phyloP scores from a whole-genome alignment of 768 basidiomycete species.

The Phanerochaete sordida region DNA sequence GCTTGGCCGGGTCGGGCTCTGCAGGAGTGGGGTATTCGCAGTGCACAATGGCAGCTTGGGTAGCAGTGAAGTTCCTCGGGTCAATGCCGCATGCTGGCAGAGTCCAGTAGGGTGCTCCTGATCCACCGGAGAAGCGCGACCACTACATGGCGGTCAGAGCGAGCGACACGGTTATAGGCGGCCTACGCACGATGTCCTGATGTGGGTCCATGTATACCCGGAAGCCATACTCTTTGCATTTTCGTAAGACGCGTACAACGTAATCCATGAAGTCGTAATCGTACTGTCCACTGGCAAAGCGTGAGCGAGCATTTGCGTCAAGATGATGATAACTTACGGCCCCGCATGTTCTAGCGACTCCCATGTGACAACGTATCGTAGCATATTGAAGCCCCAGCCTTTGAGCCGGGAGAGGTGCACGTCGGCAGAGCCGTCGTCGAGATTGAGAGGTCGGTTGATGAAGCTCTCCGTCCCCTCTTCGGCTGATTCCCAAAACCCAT shows the following conservation, averaged over 20 bases:
- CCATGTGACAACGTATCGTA: constrained; percentile 89
- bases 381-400: constrained; percentile 92
- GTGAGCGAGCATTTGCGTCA: not conserved
- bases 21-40: constrained; percentile 76
- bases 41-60: constrained; percentile 83
- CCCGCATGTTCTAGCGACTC: constrained; percentile 91
- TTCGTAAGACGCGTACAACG: constrained; percentile 77
- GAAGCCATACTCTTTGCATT: constrained; percentile 92
- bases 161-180: not conserved
- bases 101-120: constrained; percentile 94
- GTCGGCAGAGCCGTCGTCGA: constrained; percentile 85
- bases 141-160: constrained; percentile 48
- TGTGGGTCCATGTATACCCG: constrained; percentile 93
- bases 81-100: constrained; percentile 87
- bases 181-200: constrained; percentile 79
- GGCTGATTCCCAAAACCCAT: constrained; percentile 81
- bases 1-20: constrained; percentile 59
- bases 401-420: constrained; percentile 80
- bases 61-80: constrained; percentile 79
- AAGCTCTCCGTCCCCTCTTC: constrained; percentile 71
- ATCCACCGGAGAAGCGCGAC: constrained; percentile 94
- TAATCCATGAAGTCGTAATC: constrained; percentile 94
- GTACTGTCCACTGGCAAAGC: constrained; percentile 66
- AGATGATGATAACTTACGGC: constrained; percentile 63
- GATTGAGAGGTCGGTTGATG: constrained; percentile 70